These are phyloP conservation scores for Talaromyces ruber DNA, from an alignment of 495 filamentous ascomycete genomes.

Conservation along the genomic window DNA sequence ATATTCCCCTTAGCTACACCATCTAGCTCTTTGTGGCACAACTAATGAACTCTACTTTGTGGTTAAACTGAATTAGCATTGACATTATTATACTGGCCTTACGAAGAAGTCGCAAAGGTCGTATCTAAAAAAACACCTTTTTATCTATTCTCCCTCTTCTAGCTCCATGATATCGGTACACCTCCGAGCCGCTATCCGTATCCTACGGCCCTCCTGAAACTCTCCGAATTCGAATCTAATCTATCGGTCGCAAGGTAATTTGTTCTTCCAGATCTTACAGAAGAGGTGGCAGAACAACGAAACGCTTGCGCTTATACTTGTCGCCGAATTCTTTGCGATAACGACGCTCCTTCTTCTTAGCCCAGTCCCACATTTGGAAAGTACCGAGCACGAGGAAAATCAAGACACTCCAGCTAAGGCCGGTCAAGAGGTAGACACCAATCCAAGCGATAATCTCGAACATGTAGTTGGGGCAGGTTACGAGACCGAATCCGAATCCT, in stretches of 20 bases:
- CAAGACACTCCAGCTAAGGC: constrained; percentile 63
- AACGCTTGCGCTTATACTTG: constrained; percentile 84
- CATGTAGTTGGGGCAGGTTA: constrained; percentile 96
- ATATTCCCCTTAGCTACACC: background rate
- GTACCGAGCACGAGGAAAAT: constrained; percentile 62
- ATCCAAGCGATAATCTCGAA: constrained; percentile 86
- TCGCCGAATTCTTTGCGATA: constrained; percentile 85
- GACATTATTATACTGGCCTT: background rate
- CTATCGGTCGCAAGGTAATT: background rate
- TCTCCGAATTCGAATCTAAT: background rate
- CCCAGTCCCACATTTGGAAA: constrained; percentile 78
- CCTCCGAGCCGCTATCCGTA: background rate
- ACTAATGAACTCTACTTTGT: background rate
- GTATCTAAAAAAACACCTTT: background rate
- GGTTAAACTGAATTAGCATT: background rate
- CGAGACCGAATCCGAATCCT: constrained; percentile 75
- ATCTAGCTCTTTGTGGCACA: background rate
- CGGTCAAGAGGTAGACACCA: constrained; percentile 64
- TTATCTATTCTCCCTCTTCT: background rate
- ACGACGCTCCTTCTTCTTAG: constrained; percentile 80
- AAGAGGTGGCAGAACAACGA: constrained; percentile 56
- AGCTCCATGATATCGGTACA: background rate
- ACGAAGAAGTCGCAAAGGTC: background rate
- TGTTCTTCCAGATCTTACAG: background rate
- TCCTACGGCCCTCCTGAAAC: background rate